Evolutionary conservation across 208 protist genomes (phyloP).

Genomic region (Endotrypanum monterogeii): DNA sequence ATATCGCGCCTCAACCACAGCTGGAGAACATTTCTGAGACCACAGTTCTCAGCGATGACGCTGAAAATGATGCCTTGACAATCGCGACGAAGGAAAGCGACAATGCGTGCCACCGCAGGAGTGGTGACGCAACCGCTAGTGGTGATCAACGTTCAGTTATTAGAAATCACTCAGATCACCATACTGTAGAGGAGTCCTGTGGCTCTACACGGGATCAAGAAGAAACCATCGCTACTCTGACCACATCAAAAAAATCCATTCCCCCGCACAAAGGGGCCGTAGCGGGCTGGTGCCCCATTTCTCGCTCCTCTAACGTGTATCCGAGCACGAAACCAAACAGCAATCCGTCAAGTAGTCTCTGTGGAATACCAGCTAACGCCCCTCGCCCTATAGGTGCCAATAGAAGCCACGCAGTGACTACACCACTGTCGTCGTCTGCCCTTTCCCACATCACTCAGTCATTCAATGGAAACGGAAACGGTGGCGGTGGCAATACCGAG

Average conservation of each 20-base stretch:
- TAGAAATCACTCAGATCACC: not conserved
- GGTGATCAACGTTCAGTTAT: not conserved
- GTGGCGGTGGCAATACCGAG: not conserved
- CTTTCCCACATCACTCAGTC: not conserved
- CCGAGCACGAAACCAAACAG: slow-evolving; percentile 5
- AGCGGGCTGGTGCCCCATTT: not conserved
- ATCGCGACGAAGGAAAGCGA: not conserved
- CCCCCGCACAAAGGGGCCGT: not conserved
- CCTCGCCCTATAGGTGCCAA: not conserved
- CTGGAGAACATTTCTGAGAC: not conserved
- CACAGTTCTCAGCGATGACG: not conserved
- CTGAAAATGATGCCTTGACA: not conserved
- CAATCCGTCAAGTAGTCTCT: slow-evolving; percentile 21
- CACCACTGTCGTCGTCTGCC: not conserved
- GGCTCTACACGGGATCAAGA: not conserved
- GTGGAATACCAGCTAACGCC: not conserved
- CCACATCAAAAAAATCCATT: not conserved
- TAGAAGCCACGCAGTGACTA: not conserved
- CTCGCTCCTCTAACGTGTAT: slow-evolving; percentile 15
- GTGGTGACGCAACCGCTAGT: not conserved
- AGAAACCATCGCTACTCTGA: not conserved
- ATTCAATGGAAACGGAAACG: not conserved
- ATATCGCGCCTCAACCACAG: not conserved
- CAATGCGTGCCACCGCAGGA: not conserved
- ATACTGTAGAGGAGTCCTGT: no score